Evolutionary conservation across 2,329 filamentous ascomycete species (phyloP).

Genomic region (Onygenales sp.): DNA sequence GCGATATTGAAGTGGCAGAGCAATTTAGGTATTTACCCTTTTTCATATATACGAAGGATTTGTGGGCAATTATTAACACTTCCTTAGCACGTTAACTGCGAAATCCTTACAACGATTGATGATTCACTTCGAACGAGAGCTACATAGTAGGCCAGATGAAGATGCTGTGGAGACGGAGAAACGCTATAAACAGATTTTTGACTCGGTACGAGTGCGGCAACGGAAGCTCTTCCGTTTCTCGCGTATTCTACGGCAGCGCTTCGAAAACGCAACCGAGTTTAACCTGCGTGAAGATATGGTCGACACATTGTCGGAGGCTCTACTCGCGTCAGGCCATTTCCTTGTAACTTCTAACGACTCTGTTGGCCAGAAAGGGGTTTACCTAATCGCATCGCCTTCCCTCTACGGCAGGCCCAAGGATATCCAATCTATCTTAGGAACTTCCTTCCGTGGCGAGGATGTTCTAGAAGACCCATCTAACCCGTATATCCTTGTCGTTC

Average conservation of each 20-base stretch:
- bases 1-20: constrained; percentile 93
- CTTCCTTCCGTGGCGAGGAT: constrained; percentile 61
- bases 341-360: constrained; percentile 61
- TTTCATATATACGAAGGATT: not conserved
- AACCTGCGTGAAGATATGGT: constrained; percentile 65
- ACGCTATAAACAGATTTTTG: constrained; percentile 87
- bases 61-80: constrained; percentile 17
- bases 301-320: constrained; percentile 67
- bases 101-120: constrained; percentile 85
- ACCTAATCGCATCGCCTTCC: constrained; percentile 75
- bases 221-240: constrained; percentile 95
- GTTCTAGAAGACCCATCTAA: constrained; percentile 63
- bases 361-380: constrained; percentile 64
- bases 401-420: constrained; percentile 67
- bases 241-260: constrained; percentile 79
- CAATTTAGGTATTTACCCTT: constrained; percentile 61
- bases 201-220: constrained; percentile 92
- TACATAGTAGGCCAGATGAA: constrained; percentile 76
- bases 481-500: constrained; percentile 76
- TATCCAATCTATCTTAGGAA: constrained; percentile 77
- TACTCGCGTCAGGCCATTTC: constrained; percentile 78
- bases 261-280: constrained; percentile 94
- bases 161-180: constrained; percentile 85
- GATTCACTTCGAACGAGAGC: constrained; percentile 82
- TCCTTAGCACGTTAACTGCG: constrained; percentile 64